phyloP scores from a whole-genome alignment of 2,329 filamentous ascomycete genomes.

The Xylaria polymorpha region DNA sequence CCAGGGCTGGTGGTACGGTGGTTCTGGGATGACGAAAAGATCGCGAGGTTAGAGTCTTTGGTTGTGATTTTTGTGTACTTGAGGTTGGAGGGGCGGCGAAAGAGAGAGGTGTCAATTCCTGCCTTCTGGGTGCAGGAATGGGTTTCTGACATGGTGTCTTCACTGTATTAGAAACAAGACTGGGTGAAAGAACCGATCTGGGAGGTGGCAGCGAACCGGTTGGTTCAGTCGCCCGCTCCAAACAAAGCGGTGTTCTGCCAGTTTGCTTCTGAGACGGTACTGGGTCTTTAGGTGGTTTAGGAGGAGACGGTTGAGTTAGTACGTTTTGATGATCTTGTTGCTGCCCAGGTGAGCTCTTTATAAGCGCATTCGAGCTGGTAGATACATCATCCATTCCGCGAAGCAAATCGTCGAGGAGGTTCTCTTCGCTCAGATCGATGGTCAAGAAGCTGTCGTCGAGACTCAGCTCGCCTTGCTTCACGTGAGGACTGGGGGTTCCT shows the following conservation, averaged over 20 bases:
- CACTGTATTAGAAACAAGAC: background rate
- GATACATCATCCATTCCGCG: slow-evolving; percentile 7
- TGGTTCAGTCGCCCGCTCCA: background rate
- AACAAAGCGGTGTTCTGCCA: background rate
- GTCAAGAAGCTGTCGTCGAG: slow-evolving; percentile 23
- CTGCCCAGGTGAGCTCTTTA: slow-evolving; percentile 5
- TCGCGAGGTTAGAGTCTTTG: slow-evolving; percentile 21
- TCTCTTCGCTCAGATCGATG: slow-evolving; percentile 30
- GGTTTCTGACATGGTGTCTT: slow-evolving; percentile 2
- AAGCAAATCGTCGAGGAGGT: slow-evolving; percentile 29
- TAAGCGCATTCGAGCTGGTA: background rate
- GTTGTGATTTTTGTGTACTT: slow-evolving; percentile 19
- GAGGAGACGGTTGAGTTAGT: slow-evolving; percentile 8
- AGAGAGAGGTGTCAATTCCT: background rate
- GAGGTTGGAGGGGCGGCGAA: slow-evolving; percentile 8
- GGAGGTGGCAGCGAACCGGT: background rate
- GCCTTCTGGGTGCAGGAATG: slow-evolving; percentile 1
- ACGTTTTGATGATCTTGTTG: slow-evolving; percentile 18
- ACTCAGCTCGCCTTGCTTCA: background rate
- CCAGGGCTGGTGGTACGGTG: slow-evolving; percentile 45
- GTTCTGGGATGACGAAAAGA: slow-evolving; percentile 39
- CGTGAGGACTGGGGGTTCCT: background rate
- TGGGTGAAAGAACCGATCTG: background rate
- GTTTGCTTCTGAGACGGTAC: slow-evolving; percentile 7
- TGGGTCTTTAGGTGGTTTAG: slow-evolving; percentile 23